Evolutionary conservation across 1,284 basidiomycete genomes (phyloP).

Genomic region (Trametes hirsuta): DNA sequence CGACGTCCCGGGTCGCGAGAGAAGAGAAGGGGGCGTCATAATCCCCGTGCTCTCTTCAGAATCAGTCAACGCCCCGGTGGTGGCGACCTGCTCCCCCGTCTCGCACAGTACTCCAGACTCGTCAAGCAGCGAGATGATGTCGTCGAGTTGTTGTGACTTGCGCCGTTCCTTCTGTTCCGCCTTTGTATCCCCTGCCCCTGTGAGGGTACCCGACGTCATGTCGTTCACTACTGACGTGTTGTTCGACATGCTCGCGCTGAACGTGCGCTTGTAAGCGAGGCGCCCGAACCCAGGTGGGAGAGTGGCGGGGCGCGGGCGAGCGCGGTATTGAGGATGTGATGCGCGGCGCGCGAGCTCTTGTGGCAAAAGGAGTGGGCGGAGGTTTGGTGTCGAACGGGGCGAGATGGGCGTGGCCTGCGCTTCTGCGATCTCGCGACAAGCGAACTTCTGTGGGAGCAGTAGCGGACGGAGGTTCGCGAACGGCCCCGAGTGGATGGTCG

Average conservation of each 20-base stretch:
- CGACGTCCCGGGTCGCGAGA: slow-evolving; percentile 6
- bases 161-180: slow-evolving; percentile 1
- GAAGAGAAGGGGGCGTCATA: slow-evolving; percentile 2
- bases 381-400: slow-evolving; percentile 4
- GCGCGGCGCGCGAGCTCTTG: slow-evolving; percentile 18
- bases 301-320: neutral
- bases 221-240: neutral
- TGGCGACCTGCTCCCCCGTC: slow-evolving; percentile 4
- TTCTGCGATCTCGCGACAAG: slow-evolving; percentile 16
- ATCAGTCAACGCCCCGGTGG: slow-evolving; percentile 4
- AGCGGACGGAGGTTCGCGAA: slow-evolving; percentile 21
- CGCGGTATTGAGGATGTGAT: slow-evolving; percentile 2
- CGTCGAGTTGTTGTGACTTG: slow-evolving; percentile 20
- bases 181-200: neutral
- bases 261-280: neutral
- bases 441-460: slow-evolving; percentile 26
- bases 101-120: slow-evolving; percentile 10
- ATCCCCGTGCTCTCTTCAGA: slow-evolving; percentile 4
- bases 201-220: neutral
- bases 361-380: slow-evolving; percentile 25
- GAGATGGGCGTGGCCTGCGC: slow-evolving; percentile 11
- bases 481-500: too few relatives aligned
- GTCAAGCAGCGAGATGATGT: slow-evolving; percentile 25
- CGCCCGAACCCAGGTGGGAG: neutral
- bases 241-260: neutral